Percentiles rank a stretch among this genome's conserved stretches.
Conservation (phyloP, 179 eudicot genomes). For the Spinacia oleracea region DNA sequence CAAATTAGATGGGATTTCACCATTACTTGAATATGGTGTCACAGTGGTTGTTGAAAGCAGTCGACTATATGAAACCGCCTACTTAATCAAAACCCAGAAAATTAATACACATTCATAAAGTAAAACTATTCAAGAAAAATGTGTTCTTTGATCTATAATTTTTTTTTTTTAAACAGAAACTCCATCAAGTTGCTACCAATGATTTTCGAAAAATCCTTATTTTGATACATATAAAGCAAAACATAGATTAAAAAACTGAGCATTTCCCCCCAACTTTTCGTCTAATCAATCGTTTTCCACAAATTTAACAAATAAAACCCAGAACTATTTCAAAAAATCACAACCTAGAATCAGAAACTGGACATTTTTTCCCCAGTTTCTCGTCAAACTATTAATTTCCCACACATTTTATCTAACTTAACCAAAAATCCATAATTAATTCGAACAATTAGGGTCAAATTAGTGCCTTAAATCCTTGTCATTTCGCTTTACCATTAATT, state of each 20-base stretch:
- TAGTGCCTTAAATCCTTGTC: neutral
- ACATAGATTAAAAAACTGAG: neutral
- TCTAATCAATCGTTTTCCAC: neutral
- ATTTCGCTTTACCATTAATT: neutral
- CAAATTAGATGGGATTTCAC: slow-evolving; percentile 60
- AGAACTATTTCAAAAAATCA: neutral
- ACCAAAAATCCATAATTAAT: neutral
- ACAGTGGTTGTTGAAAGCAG: slow-evolving; percentile 56
- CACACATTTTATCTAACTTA: neutral
- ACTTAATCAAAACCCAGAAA: neutral
- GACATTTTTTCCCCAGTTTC: neutral
- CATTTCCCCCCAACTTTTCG: neutral
- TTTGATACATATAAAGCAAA: neutral
- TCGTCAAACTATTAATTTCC: neutral
- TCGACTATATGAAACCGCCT: slow-evolving; percentile 41
- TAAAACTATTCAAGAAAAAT: neutral
- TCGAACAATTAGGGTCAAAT: neutral
- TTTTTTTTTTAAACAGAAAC: neutral
- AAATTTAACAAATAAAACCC: neutral
- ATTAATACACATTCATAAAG: neutral
- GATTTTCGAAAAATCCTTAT: neutral
- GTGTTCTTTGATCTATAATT: neutral
- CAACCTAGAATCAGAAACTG: neutral
- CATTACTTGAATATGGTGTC: slow-evolving; percentile 64
- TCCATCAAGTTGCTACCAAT: neutral